Evolutionary conservation across 2,329 filamentous ascomycete genomes (phyloP), one percentile per base, ranked within the genome.

Genomic region (Cladorrhinum sp.): DNA sequence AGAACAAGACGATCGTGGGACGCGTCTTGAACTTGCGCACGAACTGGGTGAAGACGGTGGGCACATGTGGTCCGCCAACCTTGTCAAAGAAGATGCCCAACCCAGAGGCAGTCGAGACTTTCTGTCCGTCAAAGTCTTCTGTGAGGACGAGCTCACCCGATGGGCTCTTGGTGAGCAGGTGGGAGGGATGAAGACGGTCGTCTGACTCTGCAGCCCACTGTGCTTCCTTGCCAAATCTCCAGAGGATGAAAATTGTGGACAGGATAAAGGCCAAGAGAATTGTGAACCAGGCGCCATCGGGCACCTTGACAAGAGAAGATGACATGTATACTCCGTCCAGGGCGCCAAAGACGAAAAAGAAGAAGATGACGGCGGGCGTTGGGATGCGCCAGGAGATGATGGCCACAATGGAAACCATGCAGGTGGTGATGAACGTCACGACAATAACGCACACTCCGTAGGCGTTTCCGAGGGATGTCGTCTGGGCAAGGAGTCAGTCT

Each of bases 401-500:
- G 0, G 89, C 87, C 1, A 88, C 86, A 1, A 93, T 76, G 0
- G 87, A 82, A 1, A 91, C 86, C 80, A 93, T 86, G 72, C 83
- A 88, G 0, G 89, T 92, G 55, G 88, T 88, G 68, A 92, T 86
- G 70, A 92, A 90, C 0, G 89, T 90, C 46, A 92, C 90, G 54
- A 90, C 82, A 66, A 92, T 91, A 69, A 93, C 90, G 65, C 90
- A 92, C 8, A 90, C 86, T 30, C 89, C 89, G 66, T 92, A 92
- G 0, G 89, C 89, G 67, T 91, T 86, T 26, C 89, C 89, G 0
- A 92, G 80, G 59, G 80, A 80, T 1, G 85, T 89, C 0, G 87
- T 89, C 80, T 85, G 61, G 7, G 3, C 3, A 21, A 10, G 8
- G 3, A 20, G 46, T 49, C 18, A 21, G 39, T 46, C n/a, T n/a